Percentiles rank a stretch among this genome's conserved stretches.
phyloP scores from a whole-genome alignment of 805 yeast species.

The Deakozyma indianensis region DNA sequence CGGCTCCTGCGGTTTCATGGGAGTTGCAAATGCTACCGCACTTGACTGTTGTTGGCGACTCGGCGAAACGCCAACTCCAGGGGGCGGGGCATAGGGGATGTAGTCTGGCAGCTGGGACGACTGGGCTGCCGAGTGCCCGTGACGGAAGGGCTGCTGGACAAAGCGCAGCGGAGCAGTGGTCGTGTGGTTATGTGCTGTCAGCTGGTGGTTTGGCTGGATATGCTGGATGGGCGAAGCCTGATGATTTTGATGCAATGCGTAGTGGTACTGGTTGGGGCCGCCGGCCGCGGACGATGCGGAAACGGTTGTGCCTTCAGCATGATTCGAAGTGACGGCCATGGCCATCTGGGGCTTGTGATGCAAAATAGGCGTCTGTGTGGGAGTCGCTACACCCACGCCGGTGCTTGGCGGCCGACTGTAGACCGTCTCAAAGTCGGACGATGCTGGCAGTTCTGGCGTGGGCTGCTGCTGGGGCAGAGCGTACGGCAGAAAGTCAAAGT shows the following conservation, averaged over 20 bases:
- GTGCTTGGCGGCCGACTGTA: background rate
- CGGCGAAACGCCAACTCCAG: background rate
- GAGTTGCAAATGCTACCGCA: background rate
- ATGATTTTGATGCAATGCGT: background rate
- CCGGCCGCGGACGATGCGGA: background rate
- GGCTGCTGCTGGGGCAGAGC: conserved; percentile 1
- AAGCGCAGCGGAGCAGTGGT: background rate
- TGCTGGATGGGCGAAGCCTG: no score
- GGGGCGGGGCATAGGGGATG: background rate
- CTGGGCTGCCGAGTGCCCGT: background rate
- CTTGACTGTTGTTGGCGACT: background rate
- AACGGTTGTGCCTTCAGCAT: conserved; percentile 1
- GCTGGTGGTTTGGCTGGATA: background rate
- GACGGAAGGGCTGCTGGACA: background rate
- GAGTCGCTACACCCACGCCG: background rate
- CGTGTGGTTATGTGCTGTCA: no score
- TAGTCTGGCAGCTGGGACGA: background rate
- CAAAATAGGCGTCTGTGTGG: background rate
- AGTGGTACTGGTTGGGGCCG: background rate
- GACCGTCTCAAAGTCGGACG: background rate
- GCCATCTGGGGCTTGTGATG: background rate
- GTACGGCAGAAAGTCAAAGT: background rate
- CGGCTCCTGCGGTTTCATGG: conserved; percentile 1
- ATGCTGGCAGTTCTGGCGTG: background rate
- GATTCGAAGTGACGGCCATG: background rate